Evolutionary conservation across 176 grass and related monocot genomes (phyloP), one percentile per base, ranked within the genome.

Genomic region (Zoysia pacifica): DNA sequence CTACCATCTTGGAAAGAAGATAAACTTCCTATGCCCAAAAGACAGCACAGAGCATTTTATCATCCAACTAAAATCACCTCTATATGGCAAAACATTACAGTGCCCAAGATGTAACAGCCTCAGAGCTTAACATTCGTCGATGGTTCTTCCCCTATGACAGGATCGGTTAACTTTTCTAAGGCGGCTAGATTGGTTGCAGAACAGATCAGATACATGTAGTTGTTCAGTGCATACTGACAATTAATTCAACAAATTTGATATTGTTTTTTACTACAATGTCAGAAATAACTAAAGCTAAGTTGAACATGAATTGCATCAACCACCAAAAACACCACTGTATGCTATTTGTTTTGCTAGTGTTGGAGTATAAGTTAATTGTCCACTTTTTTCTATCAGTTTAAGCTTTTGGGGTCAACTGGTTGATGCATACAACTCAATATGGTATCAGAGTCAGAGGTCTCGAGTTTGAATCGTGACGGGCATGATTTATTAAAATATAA

Each of bases 41-140:
- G 14, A 70, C 16, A 84, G 55, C 12, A 6, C 65, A 13, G 35
- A 72, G 13, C 58, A 56, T 56, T 65, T 77, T 72, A 56, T 77
- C 28, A 77, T 14, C 28, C 40, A 38, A 73, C 7, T 59, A 51
- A 16, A 11, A 39, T 45, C 19, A 76, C 15, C 14, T 70, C 13
- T 75, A 69, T 62, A 43, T 54, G 5, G 14, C 63, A 74, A 48
- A 79, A 68, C 28, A 28, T 28, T 28, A 28, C 28, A 28, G 28
- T 28, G 28, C 28, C 28, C 0, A 28, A 28, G 28, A 28, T 28
- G 28, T 28, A 28, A 28, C 28, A 28, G 28, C 28, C 28, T 28
- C 28, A 28, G 9, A 65, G 16, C 63, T 54, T 5, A 63, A 56
- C 19, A n/a, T 5, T 53, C 8, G 15, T 28, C 7, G 20, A 28